A percentile compares a stretch with the other conserved stretches of the same genome.
phyloP scores from a whole-genome alignment of 768 basidiomycete genomes.

The Boletus rufocinnamomeus region DNA sequence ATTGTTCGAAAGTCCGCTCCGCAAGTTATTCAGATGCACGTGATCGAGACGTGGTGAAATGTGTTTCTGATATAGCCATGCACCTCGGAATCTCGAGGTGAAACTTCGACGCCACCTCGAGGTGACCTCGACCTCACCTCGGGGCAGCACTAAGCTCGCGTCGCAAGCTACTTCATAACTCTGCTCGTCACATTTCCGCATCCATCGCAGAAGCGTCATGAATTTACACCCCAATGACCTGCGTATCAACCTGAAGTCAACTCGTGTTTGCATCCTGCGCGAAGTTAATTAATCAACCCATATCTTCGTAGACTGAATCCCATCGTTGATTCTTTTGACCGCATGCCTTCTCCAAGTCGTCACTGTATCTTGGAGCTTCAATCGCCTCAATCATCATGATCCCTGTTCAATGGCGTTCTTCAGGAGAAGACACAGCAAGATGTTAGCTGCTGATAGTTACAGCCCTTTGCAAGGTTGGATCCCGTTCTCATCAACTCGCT shows the following conservation, averaged over 20 bases:
- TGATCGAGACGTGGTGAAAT: too few species aligned
- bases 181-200: too few species aligned
- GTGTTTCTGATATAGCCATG: too few species aligned
- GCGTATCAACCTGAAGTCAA: background rate
- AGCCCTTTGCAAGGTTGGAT: background rate
- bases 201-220: background rate
- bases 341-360: background rate
- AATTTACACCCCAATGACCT: background rate
- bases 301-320: background rate
- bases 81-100: too few species aligned
- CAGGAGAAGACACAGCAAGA: background rate
- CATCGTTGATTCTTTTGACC: too few species aligned
- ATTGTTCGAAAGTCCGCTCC: slow-evolving; percentile 17
- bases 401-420: background rate
- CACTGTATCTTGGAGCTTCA: background rate
- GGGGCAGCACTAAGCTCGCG: too few species aligned
- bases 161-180: too few species aligned
- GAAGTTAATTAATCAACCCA: background rate
- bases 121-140: too few species aligned
- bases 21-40: background rate
- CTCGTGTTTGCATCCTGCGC: background rate
- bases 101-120: too few species aligned
- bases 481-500: background rate
- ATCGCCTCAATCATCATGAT: background rate
- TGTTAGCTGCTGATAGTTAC: background rate